Percentiles rank a stretch among this genome's conserved stretches.
phyloP scores from a whole-genome alignment of 2,329 filamentous ascomycete genomes.

The Magnaporthales sp. region DNA sequence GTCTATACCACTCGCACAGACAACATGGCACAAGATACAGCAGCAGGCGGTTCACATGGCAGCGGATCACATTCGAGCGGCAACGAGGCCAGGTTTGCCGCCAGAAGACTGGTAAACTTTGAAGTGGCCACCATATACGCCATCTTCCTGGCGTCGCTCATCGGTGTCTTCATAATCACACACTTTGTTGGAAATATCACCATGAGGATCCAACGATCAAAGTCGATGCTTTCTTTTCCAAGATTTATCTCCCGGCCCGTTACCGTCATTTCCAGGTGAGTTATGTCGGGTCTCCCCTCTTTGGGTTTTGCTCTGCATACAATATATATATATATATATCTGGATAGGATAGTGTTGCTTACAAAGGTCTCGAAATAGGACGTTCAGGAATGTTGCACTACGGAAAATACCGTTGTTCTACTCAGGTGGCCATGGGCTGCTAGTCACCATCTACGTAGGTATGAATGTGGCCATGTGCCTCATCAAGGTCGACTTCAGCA shows the following conservation, averaged over 20 bases:
- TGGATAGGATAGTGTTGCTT: neutral
- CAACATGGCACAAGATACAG: neutral
- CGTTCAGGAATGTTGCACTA: conserved; percentile 19
- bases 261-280: conserved; percentile 16
- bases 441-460: conserved; percentile 20
- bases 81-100: neutral
- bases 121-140: conserved; percentile 10
- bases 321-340: too few relatives aligned
- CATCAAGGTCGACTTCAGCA: conserved; percentile 18
- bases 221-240: conserved; percentile 3
- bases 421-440: conserved; percentile 23
- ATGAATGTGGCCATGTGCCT: conserved; percentile 20
- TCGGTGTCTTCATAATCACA: conserved; percentile 20
- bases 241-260: conserved; percentile 13
- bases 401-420: conserved; percentile 21
- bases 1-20: neutral
- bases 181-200: conserved; percentile 19
- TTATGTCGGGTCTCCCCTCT: neutral
- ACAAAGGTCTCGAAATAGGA: neutral
- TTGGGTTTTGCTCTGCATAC: neutral
- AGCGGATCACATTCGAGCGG: neutral
- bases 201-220: conserved; percentile 13
- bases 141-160: conserved; percentile 16
- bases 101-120: conserved; percentile 7
- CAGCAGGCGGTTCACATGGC: neutral